These are phyloP conservation scores for Solanum dulcamara DNA, from an alignment of 257 asterid species.

Conservation along the genomic window DNA sequence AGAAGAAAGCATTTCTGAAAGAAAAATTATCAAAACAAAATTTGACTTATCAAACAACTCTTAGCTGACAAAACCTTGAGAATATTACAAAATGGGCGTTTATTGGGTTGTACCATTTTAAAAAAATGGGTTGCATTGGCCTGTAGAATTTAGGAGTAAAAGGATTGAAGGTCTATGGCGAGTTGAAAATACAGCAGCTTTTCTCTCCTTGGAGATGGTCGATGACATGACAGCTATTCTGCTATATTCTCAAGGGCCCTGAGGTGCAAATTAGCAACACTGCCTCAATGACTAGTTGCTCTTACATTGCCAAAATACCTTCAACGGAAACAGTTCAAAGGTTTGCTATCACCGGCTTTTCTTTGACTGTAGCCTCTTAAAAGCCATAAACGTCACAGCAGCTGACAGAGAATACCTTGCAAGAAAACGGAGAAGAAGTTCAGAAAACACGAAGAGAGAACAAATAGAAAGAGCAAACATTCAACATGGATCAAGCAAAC, in stretches of 20 bases:
- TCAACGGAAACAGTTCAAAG: neutral
- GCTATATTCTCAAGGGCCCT: neutral
- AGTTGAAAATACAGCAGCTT: neutral
- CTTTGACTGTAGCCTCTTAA: conserved; percentile 56
- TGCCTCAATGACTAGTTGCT: neutral
- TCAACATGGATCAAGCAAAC: neutral
- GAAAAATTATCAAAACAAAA: neutral
- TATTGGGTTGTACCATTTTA: neutral
- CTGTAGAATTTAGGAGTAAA: neutral
- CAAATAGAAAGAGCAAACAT: neutral
- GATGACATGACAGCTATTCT: neutral
- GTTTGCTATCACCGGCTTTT: conserved; percentile 32
- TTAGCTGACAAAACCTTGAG: neutral
- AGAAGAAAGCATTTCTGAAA: neutral
- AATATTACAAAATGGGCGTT: neutral
- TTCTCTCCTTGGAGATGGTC: neutral
- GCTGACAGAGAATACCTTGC: conserved; percentile 93
- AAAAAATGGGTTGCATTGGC: neutral
- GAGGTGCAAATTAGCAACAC: neutral
- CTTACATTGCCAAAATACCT: neutral
- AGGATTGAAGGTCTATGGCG: neutral
- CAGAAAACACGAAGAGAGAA: neutral
- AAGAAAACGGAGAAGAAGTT: neutral
- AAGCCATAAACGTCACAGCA: conserved; percentile 91
- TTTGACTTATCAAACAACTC: neutral